Base-by-base conservation (phyloP, 345 rosid species). In the Sonneratia caseolaris region DNA sequence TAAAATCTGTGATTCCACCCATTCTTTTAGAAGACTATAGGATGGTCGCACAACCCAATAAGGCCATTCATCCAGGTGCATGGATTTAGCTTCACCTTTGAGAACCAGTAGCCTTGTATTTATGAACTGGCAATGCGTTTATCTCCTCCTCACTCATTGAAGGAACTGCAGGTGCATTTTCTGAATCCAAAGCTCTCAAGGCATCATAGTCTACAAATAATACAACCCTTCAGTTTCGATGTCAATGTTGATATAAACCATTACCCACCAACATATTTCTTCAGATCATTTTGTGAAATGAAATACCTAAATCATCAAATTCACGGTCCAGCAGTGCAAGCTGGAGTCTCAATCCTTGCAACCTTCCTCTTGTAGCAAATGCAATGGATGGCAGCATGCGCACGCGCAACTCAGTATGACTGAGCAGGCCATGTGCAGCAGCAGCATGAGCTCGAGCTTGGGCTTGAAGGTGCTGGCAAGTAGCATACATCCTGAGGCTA, bases 131-230 rank as follows among this genome's bases (percentile, higher is more conserved):
- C 62, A 92, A 86, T 47, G 91, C 88, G 78, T 90, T 90, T 74
- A 95, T 95, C 89, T 92, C 97, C 80, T 90, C 98, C 72, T 95
- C 99, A 5, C 86, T 95, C 99, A 92, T 92, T 32, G 98, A 95
- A 76, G 73, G 80, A 59, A 77, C 78, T 32, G 90, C 48, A 59
- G 87, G 80, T 67, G 75, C 82, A 78, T 87, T 89, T 75, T 89
- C 94, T 7, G 94, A 86, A 77, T 95, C 99, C 77, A 95, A 83
- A 43, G 98, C 92, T 77, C 99, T 88, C 76, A 95, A 80, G 64
- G 99, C 81, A 79, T 92, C 98, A 84, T 95, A 95, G 84, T 95
- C 98, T 95, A 79, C 76, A 64, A 68, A 15, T 32, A 68, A 43
- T 43, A 22, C 0, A 45, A 37, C 18, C 1, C 12, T 27, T 68